Evolutionary conservation across 192 early-diverging fungal species (phyloP), one percentile per base, ranked within the genome.

Genomic region (Dispira simplex): DNA sequence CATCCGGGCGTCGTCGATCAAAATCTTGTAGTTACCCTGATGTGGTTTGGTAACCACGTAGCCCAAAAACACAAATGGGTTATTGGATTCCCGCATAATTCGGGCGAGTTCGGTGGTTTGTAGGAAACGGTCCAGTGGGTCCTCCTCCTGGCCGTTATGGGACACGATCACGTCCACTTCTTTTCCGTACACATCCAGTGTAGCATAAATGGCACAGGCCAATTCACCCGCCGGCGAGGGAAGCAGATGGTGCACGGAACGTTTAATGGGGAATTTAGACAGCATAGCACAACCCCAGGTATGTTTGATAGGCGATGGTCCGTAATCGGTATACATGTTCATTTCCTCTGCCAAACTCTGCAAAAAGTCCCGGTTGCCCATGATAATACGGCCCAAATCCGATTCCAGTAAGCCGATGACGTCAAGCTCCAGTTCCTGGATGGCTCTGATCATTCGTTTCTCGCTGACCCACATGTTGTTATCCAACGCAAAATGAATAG

Each of bases 141-240:
- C 81, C 65, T 90, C 88, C 47, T 87, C 81, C 72, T 90, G 88
- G 39, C 88, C 88, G 67, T 90, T 90, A 68, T 90, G 88, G 43
- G 83, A 85, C 20, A 90, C 77, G 66, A 90, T 86, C 3, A 90
- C 83, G 71, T 90, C 88, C 27, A 90, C 82, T 13, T 77, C 72
- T 66, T 84, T 81, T 16, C 88, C 88, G 75, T 84, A 83, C 55
- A 87, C 85, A 71, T 90, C 85, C 62, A 90, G 66, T 39, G 88
- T 90, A n/a, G 88, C 88, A 65, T 90, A 85, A 68, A 90, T 90
- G 5, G 86, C 88, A 60, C 88, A 90, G 46, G 88, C 88, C 53
- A 90, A 71, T 71, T 90, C 88, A 46, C 88, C 88, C 9, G 77
- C 80, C 16, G 88, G 88, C 46, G 86, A 88, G 51, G 88, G 88